Base-by-base conservation (phyloP, 441 rosid genomes). In the Euphorbia schlechtendalii region DNA sequence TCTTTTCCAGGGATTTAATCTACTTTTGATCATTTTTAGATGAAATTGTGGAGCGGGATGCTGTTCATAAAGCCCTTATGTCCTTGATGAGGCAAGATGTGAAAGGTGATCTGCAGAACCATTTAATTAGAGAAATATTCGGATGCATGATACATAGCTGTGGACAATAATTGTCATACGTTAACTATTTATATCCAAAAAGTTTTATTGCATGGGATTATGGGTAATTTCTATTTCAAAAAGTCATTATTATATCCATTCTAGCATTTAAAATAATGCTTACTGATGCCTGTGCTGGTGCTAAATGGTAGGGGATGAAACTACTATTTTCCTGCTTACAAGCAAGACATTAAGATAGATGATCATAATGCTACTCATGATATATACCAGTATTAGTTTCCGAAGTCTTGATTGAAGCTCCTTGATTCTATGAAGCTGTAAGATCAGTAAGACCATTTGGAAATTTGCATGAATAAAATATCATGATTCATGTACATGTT, bases 21-120 rank as follows among this genome's bases (percentile, higher is more conserved):
- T 46, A 4, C 64, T 51, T 41, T 76, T 76, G 61, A n/a, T 36
- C 59, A 57, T 46, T 46, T 46, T 46, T 59, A 91, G 99, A 94
- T 80, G 99, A 89, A 76, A 24, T 80, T 71, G 96, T 94, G 66
- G 98, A 91, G 77, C 88, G 96, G 57, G 99, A 94, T 85, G 96
- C 96, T 63, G 99, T 89, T 69, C 96, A 89, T 71, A 91, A 91
- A 78, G 96, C 98, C 53, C 84, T 94, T 49, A 84, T 94, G 96
- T 87, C 99, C 32, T 67, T 94, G 74, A 65, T 91, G 83, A 83
- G 98, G 81, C 99, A 91, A 82, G 98, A 94, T 78, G 90, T 86
- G 30, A 91, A 94, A 89, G 99, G 99, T 94, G 76, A 68, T 57
- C 67, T 75, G 10, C 64, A 25, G 64, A 36, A 0, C 67, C 18